A percentile compares a stretch with the other conserved stretches of the same genome.
Evolutionary conservation across 106 monocot genomes (phyloP).

Genomic region (Dioscorea zingiberensis): DNA sequence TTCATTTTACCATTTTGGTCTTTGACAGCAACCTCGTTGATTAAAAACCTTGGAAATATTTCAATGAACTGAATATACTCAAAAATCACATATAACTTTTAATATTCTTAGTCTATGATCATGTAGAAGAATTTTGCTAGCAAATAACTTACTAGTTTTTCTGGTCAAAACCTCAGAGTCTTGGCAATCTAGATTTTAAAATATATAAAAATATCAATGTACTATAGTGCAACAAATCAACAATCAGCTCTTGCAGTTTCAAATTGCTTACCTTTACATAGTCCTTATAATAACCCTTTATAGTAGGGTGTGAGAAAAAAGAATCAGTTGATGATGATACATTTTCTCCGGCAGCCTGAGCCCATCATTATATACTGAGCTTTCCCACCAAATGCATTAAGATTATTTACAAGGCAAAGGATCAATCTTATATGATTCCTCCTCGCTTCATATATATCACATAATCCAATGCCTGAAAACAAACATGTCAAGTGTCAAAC

Average conservation of each 20-base stretch:
- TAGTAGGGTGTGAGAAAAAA: constrained; percentile 61
- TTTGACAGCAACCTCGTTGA: too few relatives aligned
- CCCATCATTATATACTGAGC: constrained; percentile 83
- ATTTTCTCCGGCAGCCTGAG: constrained; percentile 58
- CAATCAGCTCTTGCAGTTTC: neutral
- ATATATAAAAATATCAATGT: too few relatives aligned
- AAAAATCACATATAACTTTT: too few relatives aligned
- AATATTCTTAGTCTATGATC: too few relatives aligned
- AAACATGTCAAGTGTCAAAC: too few relatives aligned
- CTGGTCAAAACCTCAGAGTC: too few relatives aligned
- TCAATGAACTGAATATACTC: too few relatives aligned
- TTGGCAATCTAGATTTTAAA: too few relatives aligned
- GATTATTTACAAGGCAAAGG: constrained; percentile 82
- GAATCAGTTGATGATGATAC: constrained; percentile 42
- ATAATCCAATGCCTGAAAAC: constrained; percentile 71
- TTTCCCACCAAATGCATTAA: constrained; percentile 76
- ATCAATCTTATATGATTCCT: constrained; percentile 68
- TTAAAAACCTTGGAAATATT: too few relatives aligned
- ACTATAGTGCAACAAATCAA: neutral
- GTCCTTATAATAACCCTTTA: constrained; percentile 65
- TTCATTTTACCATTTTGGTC: too few relatives aligned
- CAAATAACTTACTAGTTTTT: too few relatives aligned
- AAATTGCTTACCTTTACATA: constrained; percentile 61
- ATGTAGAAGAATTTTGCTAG: too few relatives aligned
- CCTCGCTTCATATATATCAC: constrained; percentile 85